A percentile compares a stretch with the other conserved stretches of the same genome.
phyloP scores from a whole-genome alignment of 139 green algal genomes.

The Nannochloris sp. region DNA sequence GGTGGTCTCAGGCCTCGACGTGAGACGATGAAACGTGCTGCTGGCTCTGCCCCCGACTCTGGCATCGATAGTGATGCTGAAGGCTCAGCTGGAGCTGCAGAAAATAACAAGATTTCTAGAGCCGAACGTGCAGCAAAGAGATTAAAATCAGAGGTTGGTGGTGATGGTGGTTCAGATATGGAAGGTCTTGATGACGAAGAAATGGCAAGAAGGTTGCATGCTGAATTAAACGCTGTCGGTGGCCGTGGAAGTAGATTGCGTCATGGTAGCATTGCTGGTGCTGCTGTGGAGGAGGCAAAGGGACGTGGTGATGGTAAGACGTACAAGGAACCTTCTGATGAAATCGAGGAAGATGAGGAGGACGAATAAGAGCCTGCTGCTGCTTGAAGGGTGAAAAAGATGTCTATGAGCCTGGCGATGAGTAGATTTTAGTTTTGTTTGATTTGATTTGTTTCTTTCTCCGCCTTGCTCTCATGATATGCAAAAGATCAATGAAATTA shows the following conservation, averaged over 20 bases:
- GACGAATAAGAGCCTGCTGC: background rate
- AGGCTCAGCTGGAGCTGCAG: background rate
- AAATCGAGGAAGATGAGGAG: background rate
- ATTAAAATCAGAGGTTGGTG: background rate
- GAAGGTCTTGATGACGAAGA: slow-evolving; percentile 6
- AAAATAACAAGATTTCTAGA: background rate
- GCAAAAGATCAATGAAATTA: background rate
- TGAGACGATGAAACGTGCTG: background rate
- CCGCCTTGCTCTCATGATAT: background rate
- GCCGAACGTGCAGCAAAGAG: background rate
- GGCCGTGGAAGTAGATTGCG: no score
- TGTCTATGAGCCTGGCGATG: background rate
- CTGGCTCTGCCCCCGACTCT: no score
- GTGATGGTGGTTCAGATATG: background rate
- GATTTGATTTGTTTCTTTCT: background rate
- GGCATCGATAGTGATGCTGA: background rate
- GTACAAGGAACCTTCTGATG: no score
- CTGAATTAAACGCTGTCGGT: slow-evolving; percentile 23
- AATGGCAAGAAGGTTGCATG: slow-evolving; percentile 7
- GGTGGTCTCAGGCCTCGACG: background rate
- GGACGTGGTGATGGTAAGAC: no score
- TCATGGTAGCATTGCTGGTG: no score
- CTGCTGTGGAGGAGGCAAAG: no score
- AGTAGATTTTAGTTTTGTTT: background rate
- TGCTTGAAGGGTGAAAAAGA: background rate